Percentiles rank a stretch among this genome's conserved stretches.
Conservation (phyloP, 805 yeast species). For the Nakazawaea ishiwadae region DNA sequence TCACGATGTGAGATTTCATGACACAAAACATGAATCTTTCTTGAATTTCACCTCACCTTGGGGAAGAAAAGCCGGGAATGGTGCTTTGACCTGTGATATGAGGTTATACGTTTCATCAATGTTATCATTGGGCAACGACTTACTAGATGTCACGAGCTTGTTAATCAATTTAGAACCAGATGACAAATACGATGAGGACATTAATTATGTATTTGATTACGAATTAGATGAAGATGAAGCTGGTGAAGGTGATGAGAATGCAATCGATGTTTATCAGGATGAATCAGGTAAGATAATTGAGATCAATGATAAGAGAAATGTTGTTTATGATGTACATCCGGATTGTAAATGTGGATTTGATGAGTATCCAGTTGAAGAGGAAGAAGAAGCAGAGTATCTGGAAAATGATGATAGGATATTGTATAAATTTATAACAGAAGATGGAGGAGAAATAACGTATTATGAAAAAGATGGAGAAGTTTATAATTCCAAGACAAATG, state of each 20-base stretch:
- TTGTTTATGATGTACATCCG: conserved; percentile 26
- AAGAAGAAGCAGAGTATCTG: conserved; percentile 13
- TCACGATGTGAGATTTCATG: conserved; percentile 40
- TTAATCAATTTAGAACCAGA: conserved; percentile 52
- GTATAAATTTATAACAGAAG: conserved; percentile 1
- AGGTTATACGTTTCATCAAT: conserved; percentile 54
- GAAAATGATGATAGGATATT: neutral
- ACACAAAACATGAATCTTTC: conserved; percentile 54
- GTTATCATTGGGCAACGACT: conserved; percentile 40
- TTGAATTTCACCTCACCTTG: conserved; percentile 61
- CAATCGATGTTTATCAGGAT: conserved; percentile 17
- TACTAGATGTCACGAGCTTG: conserved; percentile 48
- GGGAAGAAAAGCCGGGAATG: conserved; percentile 56
- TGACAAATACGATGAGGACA: conserved; percentile 68
- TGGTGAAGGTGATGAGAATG: too few relatives aligned
- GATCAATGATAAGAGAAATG: conserved; percentile 17
- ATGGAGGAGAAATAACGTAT: conserved; percentile 3
- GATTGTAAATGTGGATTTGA: conserved; percentile 33
- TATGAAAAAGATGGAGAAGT: conserved; percentile 8
- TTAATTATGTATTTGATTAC: conserved; percentile 53
- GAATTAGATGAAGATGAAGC: conserved; percentile 41
- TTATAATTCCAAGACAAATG: conserved; percentile 2
- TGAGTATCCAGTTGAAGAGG: conserved; percentile 13
- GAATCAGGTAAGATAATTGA: conserved; percentile 23
- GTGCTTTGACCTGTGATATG: conserved; percentile 55